Conservation (phyloP, 345 rosid genomes). For the Carallia brachiata region DNA sequence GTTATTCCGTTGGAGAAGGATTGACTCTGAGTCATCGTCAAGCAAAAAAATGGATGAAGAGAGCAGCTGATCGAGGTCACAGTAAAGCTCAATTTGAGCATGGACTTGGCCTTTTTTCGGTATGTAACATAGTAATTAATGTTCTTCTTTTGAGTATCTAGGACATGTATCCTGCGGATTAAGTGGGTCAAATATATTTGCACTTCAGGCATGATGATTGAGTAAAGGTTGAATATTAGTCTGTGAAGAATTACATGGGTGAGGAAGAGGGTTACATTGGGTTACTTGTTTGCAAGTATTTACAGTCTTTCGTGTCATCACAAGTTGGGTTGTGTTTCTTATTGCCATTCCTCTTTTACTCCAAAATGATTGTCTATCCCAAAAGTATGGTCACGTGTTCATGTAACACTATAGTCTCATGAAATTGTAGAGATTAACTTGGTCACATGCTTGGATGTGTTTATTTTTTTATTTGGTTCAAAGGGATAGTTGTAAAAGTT, state of each 20-base stretch:
- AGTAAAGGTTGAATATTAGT: not conserved
- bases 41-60: constrained; percentile 90
- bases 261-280: not conserved
- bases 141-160: not conserved
- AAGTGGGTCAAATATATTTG: not conserved
- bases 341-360: not conserved
- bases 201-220: not conserved
- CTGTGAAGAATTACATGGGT: no score
- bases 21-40: constrained; percentile 46
- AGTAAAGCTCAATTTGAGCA: constrained; percentile 87
- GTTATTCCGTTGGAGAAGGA: constrained; percentile 82
- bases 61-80: constrained; percentile 87
- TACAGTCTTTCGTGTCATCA: no score
- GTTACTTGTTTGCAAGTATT: not conserved
- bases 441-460: no score
- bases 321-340: not conserved
- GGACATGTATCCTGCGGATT: not conserved
- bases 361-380: no score
- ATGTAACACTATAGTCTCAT: no score
- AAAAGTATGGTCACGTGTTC: no score
- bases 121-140: constrained; percentile 26
- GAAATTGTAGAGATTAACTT: no score
- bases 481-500: not conserved
- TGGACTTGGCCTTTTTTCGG: constrained; percentile 80
- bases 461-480: not conserved